These are phyloP conservation scores for Tolypocladium tropicale DNA, from an alignment of 2,329 filamentous ascomycete species.

Conservation along the genomic window DNA sequence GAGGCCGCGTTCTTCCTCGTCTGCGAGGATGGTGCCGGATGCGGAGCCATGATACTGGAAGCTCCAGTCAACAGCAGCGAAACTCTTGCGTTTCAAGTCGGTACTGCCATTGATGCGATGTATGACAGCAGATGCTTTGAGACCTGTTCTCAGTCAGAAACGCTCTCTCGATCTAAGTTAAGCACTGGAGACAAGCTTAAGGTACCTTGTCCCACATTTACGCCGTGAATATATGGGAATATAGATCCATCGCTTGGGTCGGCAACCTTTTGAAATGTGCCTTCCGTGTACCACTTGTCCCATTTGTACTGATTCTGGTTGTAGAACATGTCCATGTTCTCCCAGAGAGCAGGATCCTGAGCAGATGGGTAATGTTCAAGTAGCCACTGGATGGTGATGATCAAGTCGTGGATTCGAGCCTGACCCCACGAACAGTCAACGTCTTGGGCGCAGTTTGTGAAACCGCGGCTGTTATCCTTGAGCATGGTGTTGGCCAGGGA, in stretches of 20 bases:
- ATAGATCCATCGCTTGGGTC: slow-evolving; percentile 6
- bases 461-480: slow-evolving; percentile 38
- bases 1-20: slow-evolving; percentile 27
- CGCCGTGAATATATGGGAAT: slow-evolving; percentile 27
- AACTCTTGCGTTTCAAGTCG: slow-evolving; percentile 22
- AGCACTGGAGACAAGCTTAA: too few relatives aligned
- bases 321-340: slow-evolving; percentile 29
- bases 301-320: slow-evolving; percentile 18
- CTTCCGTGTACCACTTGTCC: slow-evolving; percentile 15
- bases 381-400: slow-evolving; percentile 29
- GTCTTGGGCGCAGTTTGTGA: slow-evolving; percentile 32
- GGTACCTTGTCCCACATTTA: slow-evolving; percentile 33
- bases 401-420: slow-evolving; percentile 26
- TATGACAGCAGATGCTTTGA: slow-evolving; percentile 28
- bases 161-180: too few relatives aligned
- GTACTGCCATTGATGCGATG: slow-evolving; percentile 28
- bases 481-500: slow-evolving; percentile 44
- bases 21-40: slow-evolving; percentile 30
- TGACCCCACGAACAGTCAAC: slow-evolving; percentile 21
- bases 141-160: slow-evolving; percentile 13
- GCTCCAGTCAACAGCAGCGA: slow-evolving; percentile 25
- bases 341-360: slow-evolving; percentile 22
- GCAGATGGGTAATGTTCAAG: slow-evolving; percentile 20
- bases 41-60: slow-evolving; percentile 27
- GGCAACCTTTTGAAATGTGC: slow-evolving; percentile 10